phyloP scores from a whole-genome alignment of 73 alveolate species.

The Diophrys appendiculata region DNA sequence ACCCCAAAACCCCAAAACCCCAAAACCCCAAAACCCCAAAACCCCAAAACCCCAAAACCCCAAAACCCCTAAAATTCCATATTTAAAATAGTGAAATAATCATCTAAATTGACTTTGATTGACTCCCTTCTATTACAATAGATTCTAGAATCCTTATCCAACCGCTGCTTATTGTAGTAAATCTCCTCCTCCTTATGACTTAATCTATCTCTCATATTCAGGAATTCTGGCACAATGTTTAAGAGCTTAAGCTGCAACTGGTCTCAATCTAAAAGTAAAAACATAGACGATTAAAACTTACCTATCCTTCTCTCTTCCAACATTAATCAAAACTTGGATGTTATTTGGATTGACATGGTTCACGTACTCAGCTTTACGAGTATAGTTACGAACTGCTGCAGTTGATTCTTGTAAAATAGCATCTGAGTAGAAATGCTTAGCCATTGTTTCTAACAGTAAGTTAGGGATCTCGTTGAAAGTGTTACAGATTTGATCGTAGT shows the following conservation, averaged over 20 bases:
- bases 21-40: too few species aligned
- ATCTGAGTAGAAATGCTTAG: conserved; percentile 23
- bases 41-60: too few species aligned
- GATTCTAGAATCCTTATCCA: background rate
- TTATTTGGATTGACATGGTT: conserved; percentile 13
- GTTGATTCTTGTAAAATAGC: conserved; percentile 31
- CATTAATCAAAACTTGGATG: conserved; percentile 5
- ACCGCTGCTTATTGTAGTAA: background rate
- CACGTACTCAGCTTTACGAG: conserved; percentile 21
- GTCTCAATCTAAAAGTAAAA: background rate
- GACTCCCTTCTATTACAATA: background rate
- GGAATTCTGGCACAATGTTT: conserved; percentile 24
- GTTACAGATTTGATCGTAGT: conserved; percentile 30
- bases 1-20: too few species aligned
- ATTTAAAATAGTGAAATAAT: too few species aligned
- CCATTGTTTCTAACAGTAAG: conserved; percentile 17
- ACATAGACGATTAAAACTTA: conserved; percentile 7
- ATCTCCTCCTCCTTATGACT: conserved; percentile 44
- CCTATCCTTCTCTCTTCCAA: conserved; percentile 34
- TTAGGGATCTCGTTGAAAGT: conserved; percentile 32
- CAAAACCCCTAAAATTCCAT: too few species aligned
- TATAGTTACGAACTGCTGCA: conserved; percentile 49
- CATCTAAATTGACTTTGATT: background rate
- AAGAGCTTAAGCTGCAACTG: conserved; percentile 20
- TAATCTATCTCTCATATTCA: conserved; percentile 45